These are phyloP conservation scores for Pseudogymnoascus sp. DNA, from an alignment of 2,329 filamentous ascomycete genomes.

Conservation along the genomic window DNA sequence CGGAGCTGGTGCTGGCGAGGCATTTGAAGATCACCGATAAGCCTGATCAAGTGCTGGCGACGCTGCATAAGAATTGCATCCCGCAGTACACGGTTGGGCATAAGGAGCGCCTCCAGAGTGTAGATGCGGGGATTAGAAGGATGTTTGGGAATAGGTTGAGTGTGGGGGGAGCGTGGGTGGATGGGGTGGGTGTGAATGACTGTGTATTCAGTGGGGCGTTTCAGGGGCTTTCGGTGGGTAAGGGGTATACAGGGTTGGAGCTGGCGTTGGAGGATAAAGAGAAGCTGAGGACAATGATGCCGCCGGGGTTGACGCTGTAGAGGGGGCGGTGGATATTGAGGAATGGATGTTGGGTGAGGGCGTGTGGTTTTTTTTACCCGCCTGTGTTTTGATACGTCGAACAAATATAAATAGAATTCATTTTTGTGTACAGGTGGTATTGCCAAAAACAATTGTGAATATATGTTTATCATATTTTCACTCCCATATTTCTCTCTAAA, in stretches of 20 bases:
- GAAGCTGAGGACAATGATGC: neutral
- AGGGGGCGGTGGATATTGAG: neutral
- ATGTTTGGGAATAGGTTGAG: conserved; percentile 30
- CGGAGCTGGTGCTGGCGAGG: conserved; percentile 60
- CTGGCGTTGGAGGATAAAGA: neutral
- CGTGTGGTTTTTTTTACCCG: neutral
- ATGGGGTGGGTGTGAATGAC: conserved; percentile 42
- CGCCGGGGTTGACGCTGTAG: neutral
- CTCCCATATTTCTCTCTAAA: too few relatives aligned
- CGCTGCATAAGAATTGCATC: conserved; percentile 66
- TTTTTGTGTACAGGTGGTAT: neutral
- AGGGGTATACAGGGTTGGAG: conserved; percentile 1
- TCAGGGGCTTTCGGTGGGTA: neutral
- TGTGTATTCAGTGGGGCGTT: conserved; percentile 35
- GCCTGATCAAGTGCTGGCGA: conserved; percentile 55
- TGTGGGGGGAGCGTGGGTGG: conserved; percentile 43
- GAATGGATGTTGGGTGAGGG: neutral
- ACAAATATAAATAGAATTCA: neutral
- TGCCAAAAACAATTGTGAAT: too few relatives aligned
- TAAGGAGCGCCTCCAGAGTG: conserved; percentile 23
- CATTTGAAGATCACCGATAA: conserved; percentile 65
- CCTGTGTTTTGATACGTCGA: neutral
- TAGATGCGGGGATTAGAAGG: conserved; percentile 26
- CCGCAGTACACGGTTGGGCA: conserved; percentile 88
- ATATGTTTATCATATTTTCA: neutral